Evolutionary conservation across 176 grass and related monocot genomes (phyloP), one percentile per base, ranked within the genome.

Genomic region (Aechmea fasciata): DNA sequence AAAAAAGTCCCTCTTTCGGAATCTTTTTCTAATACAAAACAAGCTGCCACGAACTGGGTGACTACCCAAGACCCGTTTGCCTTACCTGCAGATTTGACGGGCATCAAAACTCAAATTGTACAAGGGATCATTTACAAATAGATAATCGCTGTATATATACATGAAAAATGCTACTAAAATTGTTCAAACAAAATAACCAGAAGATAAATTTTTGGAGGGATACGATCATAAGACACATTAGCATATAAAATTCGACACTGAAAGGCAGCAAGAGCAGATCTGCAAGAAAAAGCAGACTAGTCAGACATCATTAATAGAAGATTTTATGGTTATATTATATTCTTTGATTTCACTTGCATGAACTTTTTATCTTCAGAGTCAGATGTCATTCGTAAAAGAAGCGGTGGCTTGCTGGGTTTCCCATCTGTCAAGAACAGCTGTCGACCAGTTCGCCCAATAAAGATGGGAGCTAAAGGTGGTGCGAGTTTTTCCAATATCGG

Each of bases 141-240:
- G 33, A 41, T 41, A 41, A 41, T 41, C 4, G 4, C 5, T 41
- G 33, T 7, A 41, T 41, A 41, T 41, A 41, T 41, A 41, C 33
- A 41, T 41, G 33, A 0, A 7, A 7, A 41, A 41, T 41, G 33
- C 33, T 41, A 4, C 33, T 41, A 7, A 3, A 41, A n/a, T 59
- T 59, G 19, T 17, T 59, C 15, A 19, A 18, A 57, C 9, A 57
- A 57, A 57, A 18, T 57, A 57, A 14, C 18, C 18, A 18, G 15
- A 57, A 18, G 54, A 57, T 18, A 57, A 57, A 18, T 66, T 73
- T 25, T 15, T 53, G 47, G 49, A 81, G 80, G 88, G 88, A 96
- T 91, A 96, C 92, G 88, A 33, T 96, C 92, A 53, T 91, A 91
- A 47, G 83, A 91, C 78, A 96, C 85, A 73, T 96, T 96, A 11